These are phyloP conservation scores for Neofusicoccum sp. DNA, from an alignment of 2,329 filamentous ascomycete genomes.

Conservation along the genomic window DNA sequence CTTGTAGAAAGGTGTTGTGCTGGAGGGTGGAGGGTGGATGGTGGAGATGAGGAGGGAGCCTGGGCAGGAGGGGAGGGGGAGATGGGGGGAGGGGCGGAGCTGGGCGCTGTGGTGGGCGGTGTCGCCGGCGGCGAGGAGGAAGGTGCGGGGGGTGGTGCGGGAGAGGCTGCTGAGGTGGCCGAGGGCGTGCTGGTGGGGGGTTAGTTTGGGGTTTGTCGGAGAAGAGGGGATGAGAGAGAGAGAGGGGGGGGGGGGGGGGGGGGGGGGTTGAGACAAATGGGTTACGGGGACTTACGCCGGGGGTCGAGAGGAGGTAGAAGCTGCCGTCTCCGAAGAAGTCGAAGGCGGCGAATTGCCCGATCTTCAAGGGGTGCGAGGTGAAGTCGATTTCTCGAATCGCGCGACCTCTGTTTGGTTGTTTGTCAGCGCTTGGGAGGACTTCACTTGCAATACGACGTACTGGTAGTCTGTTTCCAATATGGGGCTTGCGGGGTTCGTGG, in stretches of 20 bases:
- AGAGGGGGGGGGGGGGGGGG: too few relatives aligned
- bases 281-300: conserved; percentile 34
- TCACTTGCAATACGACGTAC: neutral
- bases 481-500: conserved; percentile 28
- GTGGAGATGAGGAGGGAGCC: neutral
- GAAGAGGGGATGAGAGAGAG: neutral
- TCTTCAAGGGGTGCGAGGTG: conserved; percentile 24
- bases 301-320: conserved; percentile 56
- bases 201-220: neutral
- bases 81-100: conserved; percentile 3
- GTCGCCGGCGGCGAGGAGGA: conserved; percentile 7
- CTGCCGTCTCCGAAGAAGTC: conserved; percentile 59
- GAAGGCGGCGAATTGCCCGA: conserved; percentile 47
- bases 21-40: neutral
- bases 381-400: conserved; percentile 35
- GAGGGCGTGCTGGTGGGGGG: conserved; percentile 38
- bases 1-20: conserved; percentile 1
- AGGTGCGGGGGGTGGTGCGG: conserved; percentile 32
- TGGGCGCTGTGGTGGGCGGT: neutral
- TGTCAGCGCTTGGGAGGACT: neutral
- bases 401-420: conserved; percentile 20
- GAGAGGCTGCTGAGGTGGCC: conserved; percentile 54
- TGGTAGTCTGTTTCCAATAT: conserved; percentile 19
- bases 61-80: neutral
- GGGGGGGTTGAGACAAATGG: neutral